Evolutionary conservation across 345 rosid species (phyloP), one percentile per base, ranked within the genome.

Genomic region (Populus nigra): DNA sequence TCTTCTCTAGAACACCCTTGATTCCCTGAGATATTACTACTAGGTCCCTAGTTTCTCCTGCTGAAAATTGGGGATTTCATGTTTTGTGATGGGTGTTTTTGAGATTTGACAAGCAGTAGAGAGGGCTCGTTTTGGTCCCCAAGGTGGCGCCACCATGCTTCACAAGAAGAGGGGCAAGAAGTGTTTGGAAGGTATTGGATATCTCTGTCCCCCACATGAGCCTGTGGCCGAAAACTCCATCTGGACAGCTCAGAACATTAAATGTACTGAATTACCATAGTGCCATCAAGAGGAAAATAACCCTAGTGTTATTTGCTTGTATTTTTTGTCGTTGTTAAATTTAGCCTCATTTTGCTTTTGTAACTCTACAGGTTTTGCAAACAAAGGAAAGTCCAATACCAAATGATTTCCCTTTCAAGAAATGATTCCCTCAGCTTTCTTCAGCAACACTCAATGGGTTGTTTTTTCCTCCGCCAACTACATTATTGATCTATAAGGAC

Each of bases 61-160:
- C 12, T 6, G n/a, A 1, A 0, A 4, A 50, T 17, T 0, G 59
- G 62, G 27, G 62, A n/a, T 57, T 57, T 23, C 12, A 9, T 57
- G 22, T n/a, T 8, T 11, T 59, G 65, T 59, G 62, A 4, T 8
- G 62, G 62, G 5, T n/a, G 1, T 59, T n/a, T 22, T 57, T 57
- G 3, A 57, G 2, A 22, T n/a, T 65, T 63, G 6, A 4, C 12
- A n/a, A 8, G 11, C 18, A 73, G 23, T n/a, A 9, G 33, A 22
- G 12, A 29, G 23, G 27, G 47, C 7, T 27, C 27, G 11, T 9
- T 68, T 74, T 71, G 84, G 86, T 82, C 87, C 88, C 87, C 87
- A 85, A 80, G 2, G 6, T 17, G 79, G 77, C 83, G 76, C 73
- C 65, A 78, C 73, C 65, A 80, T 43, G n/a, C 72, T n/a, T 76